These are phyloP conservation scores for Ophiostoma sp. DNA, from an alignment of 2,329 filamentous ascomycete species.

Conservation along the genomic window DNA sequence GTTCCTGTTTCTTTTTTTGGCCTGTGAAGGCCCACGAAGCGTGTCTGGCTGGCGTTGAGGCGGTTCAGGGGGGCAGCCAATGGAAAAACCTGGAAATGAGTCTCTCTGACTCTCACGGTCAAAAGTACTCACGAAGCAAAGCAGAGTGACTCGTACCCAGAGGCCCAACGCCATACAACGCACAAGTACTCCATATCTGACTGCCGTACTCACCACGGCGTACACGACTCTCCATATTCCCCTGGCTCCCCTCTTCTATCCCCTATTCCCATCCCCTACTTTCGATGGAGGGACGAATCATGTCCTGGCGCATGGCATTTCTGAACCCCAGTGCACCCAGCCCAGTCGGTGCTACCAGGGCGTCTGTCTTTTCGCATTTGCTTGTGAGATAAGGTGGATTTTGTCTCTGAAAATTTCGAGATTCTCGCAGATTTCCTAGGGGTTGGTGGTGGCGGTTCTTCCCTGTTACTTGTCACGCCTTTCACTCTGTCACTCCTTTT, in stretches of 20 bases:
- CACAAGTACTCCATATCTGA: not conserved
- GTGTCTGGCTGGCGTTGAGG: not conserved
- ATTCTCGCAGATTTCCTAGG: not conserved
- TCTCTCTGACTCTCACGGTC: not conserved
- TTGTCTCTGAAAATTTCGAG: not conserved
- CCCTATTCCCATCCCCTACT: not conserved
- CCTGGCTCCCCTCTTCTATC: not conserved
- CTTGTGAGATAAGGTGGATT: constrained; percentile 9
- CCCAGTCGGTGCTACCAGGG: constrained; percentile 3
- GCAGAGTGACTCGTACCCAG: not conserved
- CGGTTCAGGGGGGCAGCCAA: not conserved
- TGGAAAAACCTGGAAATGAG: constrained; percentile 8
- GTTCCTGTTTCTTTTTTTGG: constrained; percentile 13
- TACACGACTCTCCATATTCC: not conserved
- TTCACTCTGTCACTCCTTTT: not conserved
- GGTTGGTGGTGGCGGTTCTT: not conserved
- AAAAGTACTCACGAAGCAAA: not conserved
- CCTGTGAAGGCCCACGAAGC: not conserved
- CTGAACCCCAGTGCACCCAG: not conserved
- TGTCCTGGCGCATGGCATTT: not conserved
- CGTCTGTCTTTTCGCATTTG: not conserved
- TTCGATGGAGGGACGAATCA: not conserved
- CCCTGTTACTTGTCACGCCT: not conserved
- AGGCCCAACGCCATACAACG: not conserved
- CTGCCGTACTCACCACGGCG: not conserved